Conservation (phyloP, 2,329 filamentous ascomycete genomes). For the Ambrosiella xylebori region DNA sequence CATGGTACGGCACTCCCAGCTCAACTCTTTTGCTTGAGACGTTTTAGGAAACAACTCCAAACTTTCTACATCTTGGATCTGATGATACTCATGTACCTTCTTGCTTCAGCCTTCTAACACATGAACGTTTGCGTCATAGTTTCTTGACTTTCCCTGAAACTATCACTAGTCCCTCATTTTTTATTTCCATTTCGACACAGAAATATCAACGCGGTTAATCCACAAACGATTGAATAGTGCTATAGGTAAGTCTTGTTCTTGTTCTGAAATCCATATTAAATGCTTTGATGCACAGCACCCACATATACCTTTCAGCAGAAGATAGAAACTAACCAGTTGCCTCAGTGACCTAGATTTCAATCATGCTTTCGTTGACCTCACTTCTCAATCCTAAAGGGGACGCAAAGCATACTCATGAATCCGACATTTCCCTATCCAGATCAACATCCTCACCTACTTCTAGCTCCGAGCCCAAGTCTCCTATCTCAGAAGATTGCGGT, state of each 20-base stretch:
- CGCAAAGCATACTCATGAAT: background rate
- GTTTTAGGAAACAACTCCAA: background rate
- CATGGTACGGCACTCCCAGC: background rate
- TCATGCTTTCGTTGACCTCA: slow-evolving; percentile 47
- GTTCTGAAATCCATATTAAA: no score
- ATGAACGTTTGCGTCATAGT: no score
- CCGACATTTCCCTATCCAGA: background rate
- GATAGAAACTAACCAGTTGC: no score
- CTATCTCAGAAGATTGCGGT: background rate
- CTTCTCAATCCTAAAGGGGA: slow-evolving; percentile 41
- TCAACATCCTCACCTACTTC: background rate
- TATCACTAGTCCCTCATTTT: no score
- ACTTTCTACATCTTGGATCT: background rate
- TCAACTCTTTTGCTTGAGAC: background rate
- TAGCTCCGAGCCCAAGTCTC: background rate
- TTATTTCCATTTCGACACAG: no score
- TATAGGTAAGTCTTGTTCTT: no score
- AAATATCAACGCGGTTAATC: no score
- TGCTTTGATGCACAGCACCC: no score
- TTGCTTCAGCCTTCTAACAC: no score
- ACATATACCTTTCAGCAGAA: no score
- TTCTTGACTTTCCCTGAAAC: no score
- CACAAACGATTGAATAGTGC: no score
- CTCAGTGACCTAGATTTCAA: background rate
- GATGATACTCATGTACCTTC: background rate